Evolutionary conservation across 129 eudicot genomes (phyloP).

Genomic region (Arctium minus): DNA sequence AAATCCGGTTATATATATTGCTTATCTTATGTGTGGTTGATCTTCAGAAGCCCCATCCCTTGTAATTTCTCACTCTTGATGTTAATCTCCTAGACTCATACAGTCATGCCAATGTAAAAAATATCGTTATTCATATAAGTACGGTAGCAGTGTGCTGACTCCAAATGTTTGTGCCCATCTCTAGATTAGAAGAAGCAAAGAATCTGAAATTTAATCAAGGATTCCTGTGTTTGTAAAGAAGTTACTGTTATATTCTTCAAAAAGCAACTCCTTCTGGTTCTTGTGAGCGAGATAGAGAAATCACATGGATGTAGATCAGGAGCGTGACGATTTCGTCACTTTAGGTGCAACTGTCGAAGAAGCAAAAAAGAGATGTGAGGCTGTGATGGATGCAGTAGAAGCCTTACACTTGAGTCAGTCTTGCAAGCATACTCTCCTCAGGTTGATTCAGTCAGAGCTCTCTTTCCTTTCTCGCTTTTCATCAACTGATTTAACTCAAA

Average conservation of each 20-base stretch:
- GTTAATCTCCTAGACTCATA: neutral
- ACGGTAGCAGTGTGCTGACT: slow-evolving; percentile 11
- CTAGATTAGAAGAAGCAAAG: slow-evolving; percentile 17
- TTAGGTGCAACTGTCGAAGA: slow-evolving; percentile 34
- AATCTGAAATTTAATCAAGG: neutral
- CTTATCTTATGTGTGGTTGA: neutral
- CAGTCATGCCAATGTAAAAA: neutral
- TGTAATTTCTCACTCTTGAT: neutral
- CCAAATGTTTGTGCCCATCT: neutral
- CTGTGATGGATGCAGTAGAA: slow-evolving; percentile 38
- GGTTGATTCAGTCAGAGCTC: slow-evolving; percentile 75
- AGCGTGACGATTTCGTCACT: slow-evolving; percentile 8
- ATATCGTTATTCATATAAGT: neutral
- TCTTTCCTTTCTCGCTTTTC: slow-evolving; percentile 53
- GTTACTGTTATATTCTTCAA: neutral
- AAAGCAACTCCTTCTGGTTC: neutral
- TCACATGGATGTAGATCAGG: slow-evolving; percentile 27
- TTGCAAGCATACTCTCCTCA: slow-evolving; percentile 59
- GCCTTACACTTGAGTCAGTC: slow-evolving; percentile 29
- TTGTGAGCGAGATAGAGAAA: neutral
- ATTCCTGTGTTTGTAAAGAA: neutral
- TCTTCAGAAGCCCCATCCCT: neutral
- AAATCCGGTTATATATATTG: neutral
- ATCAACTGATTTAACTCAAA: slow-evolving; percentile 10
- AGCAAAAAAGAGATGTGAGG: slow-evolving; percentile 62